Percentiles rank a stretch among this genome's conserved stretches.
Evolutionary conservation across 2,329 filamentous ascomycete species (phyloP).

Genomic region (Epichloe uncinata): DNA sequence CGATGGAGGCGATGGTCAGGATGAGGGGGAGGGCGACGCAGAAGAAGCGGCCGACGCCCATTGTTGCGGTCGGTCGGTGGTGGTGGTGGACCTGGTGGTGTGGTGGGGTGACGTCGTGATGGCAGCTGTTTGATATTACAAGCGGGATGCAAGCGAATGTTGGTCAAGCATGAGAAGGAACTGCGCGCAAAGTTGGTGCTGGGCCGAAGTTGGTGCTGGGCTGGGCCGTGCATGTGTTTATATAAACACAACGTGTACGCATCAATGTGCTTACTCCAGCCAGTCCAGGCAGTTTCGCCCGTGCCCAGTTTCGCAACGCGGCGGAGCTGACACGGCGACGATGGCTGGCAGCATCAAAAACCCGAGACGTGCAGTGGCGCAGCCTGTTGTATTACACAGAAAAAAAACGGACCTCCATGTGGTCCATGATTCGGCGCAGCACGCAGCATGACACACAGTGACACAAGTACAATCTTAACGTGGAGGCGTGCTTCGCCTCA

Average conservation of each 20-base stretch:
- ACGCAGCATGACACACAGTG: not conserved
- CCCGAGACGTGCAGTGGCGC: constrained; percentile 5
- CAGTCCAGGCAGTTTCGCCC: no score
- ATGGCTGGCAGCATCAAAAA: not conserved
- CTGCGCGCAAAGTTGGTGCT: no score
- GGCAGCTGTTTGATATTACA: not conserved
- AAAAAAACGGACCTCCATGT: not conserved
- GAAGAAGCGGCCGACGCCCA: constrained; percentile 61
- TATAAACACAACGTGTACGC: not conserved
- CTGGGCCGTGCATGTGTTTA: no score
- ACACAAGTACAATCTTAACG: no score
- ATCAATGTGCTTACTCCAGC: not conserved
- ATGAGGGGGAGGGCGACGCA: constrained; percentile 77
- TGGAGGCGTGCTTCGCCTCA: not conserved
- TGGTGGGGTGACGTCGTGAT: not conserved
- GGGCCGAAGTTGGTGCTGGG: no score
- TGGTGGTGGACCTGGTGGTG: no score
- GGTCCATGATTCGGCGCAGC: not conserved
- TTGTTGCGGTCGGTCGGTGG: constrained; percentile 15
- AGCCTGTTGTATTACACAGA: constrained; percentile 1
- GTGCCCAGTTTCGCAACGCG: no score
- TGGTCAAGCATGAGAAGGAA: not conserved
- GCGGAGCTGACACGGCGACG: not conserved
- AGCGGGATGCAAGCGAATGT: no score
- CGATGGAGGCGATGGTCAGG: no score